Evolutionary conservation across 768 basidiomycete genomes (phyloP).

Genomic region (Russula virescens): DNA sequence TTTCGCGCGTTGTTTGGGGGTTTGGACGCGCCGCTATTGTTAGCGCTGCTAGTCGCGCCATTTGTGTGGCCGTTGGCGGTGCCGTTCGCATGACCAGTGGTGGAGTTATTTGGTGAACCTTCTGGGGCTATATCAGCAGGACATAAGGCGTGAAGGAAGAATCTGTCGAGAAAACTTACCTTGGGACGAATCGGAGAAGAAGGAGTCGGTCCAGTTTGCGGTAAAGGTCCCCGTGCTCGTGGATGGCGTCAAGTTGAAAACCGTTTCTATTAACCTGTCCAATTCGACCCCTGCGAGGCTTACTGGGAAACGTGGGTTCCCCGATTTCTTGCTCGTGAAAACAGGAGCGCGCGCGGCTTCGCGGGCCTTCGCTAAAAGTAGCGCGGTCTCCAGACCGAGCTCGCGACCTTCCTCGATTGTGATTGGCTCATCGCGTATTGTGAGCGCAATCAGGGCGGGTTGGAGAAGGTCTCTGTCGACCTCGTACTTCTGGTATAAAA

Average conservation of each 20-base stretch:
- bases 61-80: not conserved
- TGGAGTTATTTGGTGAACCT: not conserved
- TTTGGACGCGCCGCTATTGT: no score
- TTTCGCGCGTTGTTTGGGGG: no score
- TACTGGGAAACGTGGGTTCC: conserved; percentile 7
- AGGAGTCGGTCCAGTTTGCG: no score
- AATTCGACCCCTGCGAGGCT: conserved; percentile 5
- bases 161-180: conserved; percentile 8
- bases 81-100: not conserved
- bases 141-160: not conserved
- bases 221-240: not conserved
- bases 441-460: conserved; percentile 47
- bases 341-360: conserved; percentile 32
- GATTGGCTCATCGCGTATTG: conserved; percentile 46
- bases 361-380: conserved; percentile 48
- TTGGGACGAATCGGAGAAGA: not conserved
- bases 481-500: conserved; percentile 46
- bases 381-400: conserved; percentile 49
- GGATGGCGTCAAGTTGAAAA: conserved; percentile 11
- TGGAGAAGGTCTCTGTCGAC: conserved; percentile 48
- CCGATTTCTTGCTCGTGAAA: not conserved
- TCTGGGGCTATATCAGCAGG: not conserved
- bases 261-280: conserved; percentile 8
- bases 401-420: conserved; percentile 47
- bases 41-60: not conserved